Conservation (phyloP, 1,139 yeast genomes). For the Candida neerlandica region DNA sequence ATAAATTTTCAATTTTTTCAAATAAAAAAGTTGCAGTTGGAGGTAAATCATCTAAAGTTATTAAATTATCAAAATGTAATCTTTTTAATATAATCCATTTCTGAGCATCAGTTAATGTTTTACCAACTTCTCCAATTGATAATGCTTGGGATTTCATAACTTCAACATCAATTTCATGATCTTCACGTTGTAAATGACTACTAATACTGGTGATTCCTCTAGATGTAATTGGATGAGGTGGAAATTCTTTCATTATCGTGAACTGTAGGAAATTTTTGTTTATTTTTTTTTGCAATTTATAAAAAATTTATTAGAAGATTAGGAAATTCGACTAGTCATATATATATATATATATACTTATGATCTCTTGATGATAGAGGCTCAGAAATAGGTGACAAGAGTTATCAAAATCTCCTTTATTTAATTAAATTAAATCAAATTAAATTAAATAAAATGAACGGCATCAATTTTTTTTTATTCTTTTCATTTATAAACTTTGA, state of each 20-base stretch:
- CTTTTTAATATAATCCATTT: conserved; percentile 30
- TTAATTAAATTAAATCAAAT: no score
- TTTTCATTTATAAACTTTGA: no score
- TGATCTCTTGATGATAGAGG: no score
- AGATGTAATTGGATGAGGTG: not conserved
- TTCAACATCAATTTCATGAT: conserved; percentile 23
- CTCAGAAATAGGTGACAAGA: no score
- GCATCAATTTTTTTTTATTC: not conserved
- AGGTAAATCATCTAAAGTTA: conserved; percentile 30
- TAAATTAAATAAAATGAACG: not conserved
- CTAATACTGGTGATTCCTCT: not conserved
- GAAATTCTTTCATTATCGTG: not conserved
- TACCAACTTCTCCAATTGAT: conserved; percentile 30
- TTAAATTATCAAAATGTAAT: conserved; percentile 30
- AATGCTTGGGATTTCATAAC: conserved; percentile 24
- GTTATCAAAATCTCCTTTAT: no score
- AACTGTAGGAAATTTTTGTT: no score
- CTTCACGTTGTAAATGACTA: conserved; percentile 8
- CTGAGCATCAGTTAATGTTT: conserved; percentile 26
- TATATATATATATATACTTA: no score
- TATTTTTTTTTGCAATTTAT: no score
- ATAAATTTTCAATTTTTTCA: conserved; percentile 29
- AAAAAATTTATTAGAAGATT: no score
- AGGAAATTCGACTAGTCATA: no score
- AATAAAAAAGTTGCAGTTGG: conserved; percentile 30